Evolutionary conservation across 2,329 filamentous ascomycete species (phyloP), one percentile per base, ranked within the genome.

Genomic region (Pseudogymnoascus sp.): DNA sequence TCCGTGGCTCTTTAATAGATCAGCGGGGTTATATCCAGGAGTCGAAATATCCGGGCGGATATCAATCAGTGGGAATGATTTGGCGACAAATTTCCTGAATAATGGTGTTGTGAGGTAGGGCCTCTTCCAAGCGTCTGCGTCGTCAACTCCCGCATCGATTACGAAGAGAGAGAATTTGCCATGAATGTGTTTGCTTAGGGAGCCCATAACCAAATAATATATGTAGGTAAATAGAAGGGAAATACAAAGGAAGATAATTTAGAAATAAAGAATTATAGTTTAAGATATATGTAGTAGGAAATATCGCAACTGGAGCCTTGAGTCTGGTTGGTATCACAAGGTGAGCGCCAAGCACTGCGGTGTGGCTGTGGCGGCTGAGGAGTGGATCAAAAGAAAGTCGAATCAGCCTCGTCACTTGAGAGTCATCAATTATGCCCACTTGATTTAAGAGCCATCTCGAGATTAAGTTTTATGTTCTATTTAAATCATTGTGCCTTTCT

Each of bases 51-150:
- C 9, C 2, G 48, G 48, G 15, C 48, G 48, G 48, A 55, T 55
- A 3, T 55, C 48, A 21, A 55, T 55, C 48, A 55, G 10, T 55
- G 48, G 48, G 29, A 55, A 33, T 33, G 48, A 9, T 21, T 9
- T 55, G 29, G 33, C 21, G 29, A 55, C 48, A n/a, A 55, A 55
- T 55, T 55, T 55, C 48, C 29, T 55, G 48, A 55, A 55, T 55
- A 55, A 1, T 55, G 48, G 48, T 8, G 48, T 55, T 55, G 48
- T 55, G 29, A 55, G 48, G 29, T 55, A 55, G 9, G 48, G 48
- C 15, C 48, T 55, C 29, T 55, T n/a, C 48, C 48, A 55, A 21
- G 48, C 48, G 15, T 55, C 48, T 21, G 48, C 48, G n/a, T 55
- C 48, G 48, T 55, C 48, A 17, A 55, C 48, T 29, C 48, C 48